Evolutionary conservation across 495 filamentous ascomycete genomes (phyloP), one percentile per base, ranked within the genome.

Genomic region (Neurospora pannonica): DNA sequence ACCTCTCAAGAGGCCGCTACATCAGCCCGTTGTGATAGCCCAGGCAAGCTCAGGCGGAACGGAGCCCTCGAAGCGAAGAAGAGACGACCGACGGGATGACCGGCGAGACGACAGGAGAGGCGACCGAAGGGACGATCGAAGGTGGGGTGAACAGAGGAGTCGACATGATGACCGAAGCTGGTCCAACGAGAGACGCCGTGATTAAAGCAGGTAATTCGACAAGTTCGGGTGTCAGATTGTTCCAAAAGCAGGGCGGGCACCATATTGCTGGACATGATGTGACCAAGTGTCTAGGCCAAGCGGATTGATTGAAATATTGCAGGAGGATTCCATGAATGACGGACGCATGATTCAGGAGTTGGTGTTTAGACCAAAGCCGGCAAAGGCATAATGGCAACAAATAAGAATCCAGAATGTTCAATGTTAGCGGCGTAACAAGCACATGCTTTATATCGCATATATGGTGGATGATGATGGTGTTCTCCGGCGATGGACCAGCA

Each of bases 1-100:
- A 75, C 78, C 83, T 71, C 79, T 88, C 42, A 88, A 88, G 77
- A 82, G 86, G 40, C 87, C 87, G 31, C 83, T 88, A n/a, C 87
- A 88, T 73, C 83, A 84, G 70, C 87, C 87, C 31, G 80, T 88
- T 13, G 75, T 87, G 62, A 85, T 88, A 19, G 84, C 85, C 21
- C 85, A 82, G 67, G 83, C 80, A 21, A 81, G 79, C 69, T 74
- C 78, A 43, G 82, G 79, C 34, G 69, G 46, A 8, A 71, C 24
- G 5, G 78, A 79, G 48, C 79, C 79, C 74, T 75, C 79, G 10
- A 76, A 78, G 19, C 75, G 77, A 48, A 77, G 77, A 74, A 75
- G 74, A 40, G 76, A 83, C 24, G 72, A 74, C 76, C 79, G 80
- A 71, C 71, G 80, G 74, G 48, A 67, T 67, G 28, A 67, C 54